Conservation (phyloP, 2,329 filamentous ascomycete species). For the Aureobasidium lini region DNA sequence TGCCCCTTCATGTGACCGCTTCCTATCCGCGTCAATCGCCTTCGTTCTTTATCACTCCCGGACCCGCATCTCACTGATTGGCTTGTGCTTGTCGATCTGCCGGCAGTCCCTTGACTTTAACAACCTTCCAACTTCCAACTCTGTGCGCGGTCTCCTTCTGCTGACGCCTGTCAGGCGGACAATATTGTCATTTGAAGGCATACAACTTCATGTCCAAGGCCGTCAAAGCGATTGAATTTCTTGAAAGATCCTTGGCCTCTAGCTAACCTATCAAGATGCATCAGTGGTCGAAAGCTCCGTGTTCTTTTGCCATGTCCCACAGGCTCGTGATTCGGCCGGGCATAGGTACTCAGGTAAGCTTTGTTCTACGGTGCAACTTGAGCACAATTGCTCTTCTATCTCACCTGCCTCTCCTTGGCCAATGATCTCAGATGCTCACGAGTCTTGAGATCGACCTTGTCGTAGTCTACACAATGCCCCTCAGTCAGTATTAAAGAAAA, state of each 20-base stretch:
- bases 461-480: not conserved
- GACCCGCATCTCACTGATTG: not conserved
- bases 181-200: not conserved
- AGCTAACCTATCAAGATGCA: not conserved
- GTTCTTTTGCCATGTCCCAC: not conserved
- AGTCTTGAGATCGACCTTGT: not conserved
- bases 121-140: not conserved
- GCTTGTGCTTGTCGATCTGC: constrained; percentile 3
- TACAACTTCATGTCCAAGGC: too few relatives aligned
- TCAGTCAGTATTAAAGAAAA: not conserved
- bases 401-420: not conserved
- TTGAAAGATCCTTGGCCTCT: not conserved
- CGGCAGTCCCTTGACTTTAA: not conserved
- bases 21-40: not conserved
- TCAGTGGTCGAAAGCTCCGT: not conserved
- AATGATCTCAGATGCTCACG: not conserved
- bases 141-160: not conserved
- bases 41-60: not conserved
- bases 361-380: not conserved
- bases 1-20: not conserved
- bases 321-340: not conserved
- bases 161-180: not conserved
- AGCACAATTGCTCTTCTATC: not conserved
- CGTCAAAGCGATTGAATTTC: too few relatives aligned
- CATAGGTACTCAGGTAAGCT: not conserved